Evolutionary conservation across 331 rosid species (phyloP), one percentile per base, ranked within the genome.

Genomic region (Quercus tomentella): DNA sequence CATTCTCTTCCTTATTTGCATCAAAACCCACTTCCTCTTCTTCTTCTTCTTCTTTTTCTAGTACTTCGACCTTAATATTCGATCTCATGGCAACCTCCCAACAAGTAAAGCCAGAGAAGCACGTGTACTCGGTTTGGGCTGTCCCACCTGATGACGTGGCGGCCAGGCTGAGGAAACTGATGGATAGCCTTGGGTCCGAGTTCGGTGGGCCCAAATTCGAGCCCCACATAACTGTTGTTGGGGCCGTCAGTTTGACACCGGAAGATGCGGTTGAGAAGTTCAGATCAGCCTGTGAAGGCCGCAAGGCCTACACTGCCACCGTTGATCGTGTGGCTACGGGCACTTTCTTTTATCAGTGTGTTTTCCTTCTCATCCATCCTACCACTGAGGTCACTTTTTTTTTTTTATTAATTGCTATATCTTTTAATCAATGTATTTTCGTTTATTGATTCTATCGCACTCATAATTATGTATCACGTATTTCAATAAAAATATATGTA

Each of bases 211-310:
- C 97, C 65, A 80, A 87, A 1, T 94, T 94, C 79, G 84, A 89
- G 20, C 98, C 98, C 43, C 98, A 94, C 82, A 83, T 94, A 74
- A 94, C 98, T 20, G 88, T 92, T n/a, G 97, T 94, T 1, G 97
- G 98, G 54, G 93, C 97, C 30, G 85, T 84, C 81, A 81, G 75
- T 3, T 78, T 91, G 73, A 85, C 89, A 41, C 66, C 85, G 3
- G 91, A 86, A 0, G 97, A 94, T 16, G 98, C 97, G 7, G 28
- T 89, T 33, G 43, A 26, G 31, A 91, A 87, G 73, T 84, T 94
- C 89, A 74, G 82, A 20, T 79, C 92, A 0, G 93, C 97, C 1
- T 85, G 85, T 25, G 69, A 84, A 16, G 91, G 88, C 23, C 81
- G 87, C 51, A 85, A 84, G 81, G 73, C 91, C n/a, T 94, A 85